Evolutionary conservation across 371 early-diverging fungal genomes (phyloP), one percentile per base, ranked within the genome.

Genomic region (Basidiobolus meristosporus): DNA sequence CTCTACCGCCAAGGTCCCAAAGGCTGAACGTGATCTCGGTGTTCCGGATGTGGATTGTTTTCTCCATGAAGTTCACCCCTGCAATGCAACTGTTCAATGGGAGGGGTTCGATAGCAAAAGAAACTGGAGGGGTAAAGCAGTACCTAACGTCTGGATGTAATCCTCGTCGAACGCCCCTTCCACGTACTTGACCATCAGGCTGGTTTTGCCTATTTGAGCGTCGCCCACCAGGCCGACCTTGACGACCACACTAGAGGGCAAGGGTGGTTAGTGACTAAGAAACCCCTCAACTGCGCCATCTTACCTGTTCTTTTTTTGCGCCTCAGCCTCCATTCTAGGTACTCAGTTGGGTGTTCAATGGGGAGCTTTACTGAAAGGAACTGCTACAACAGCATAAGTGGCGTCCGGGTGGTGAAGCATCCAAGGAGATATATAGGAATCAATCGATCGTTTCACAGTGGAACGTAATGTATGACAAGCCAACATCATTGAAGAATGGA

Each of bases 1-100:
- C 16, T 43, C 50, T 60, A 71, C 95, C 99, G 46, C 98, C 99
- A 39, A 98, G 70, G 59, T 98, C 99, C 99, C 99, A 98, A 50
- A 98, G 89, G 52, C 90, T 90, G 54, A 98, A 92, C 19, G 96
- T 98, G 39, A 97, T 85, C 45, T 83, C 87, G 1, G 87, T 88
- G 52, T 82, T 79, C 41, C 85, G 68, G 41, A 97, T 73, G 15
- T 68, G 56, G 14, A 98, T 80, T 0, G 95, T 90, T 58, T 97
- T 97, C 51, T 97, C 96, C 86, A 96, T 90, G 53, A 97, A 98
- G 54, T 97, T 96, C 22, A 98, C 96, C 39, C 95, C 93, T 82
- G 42, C 7, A 7, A 20, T 21, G 19, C 16, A 29, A 10, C 18
- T 20, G 6, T 56, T 6, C 12, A 41, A 45, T 46, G 7, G 15